Evolutionary conservation across 2,329 filamentous ascomycete genomes (phyloP), one percentile per base, ranked within the genome.

Genomic region (Fusarium foetens): DNA sequence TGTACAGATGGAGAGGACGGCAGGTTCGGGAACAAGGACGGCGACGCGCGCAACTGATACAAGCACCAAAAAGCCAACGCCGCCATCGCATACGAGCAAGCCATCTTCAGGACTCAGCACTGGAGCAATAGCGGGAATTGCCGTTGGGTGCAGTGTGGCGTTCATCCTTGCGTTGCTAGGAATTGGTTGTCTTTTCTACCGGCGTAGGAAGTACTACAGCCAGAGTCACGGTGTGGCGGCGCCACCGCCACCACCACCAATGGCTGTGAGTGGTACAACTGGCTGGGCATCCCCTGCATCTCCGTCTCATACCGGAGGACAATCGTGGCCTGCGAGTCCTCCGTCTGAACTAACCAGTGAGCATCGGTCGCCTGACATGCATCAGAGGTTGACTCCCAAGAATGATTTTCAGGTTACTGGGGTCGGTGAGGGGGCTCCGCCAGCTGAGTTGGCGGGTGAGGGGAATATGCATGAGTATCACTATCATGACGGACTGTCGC

Each of bases 61-160:
- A 8, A 48, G 33, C 23, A 63, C 58, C 8, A 41, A 35, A 12
- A 27, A 45, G 0, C 11, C 48, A 8, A 3, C 41, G 16, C 16
- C 58, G 8, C 58, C 4, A 3, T 23, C 41, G n/a, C 31, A 43
- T 5, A 49, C 38, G 2, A 51, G n/a, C 25, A 48, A 49, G 8
- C 54, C n/a, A 9, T 59, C 54, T 2, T n/a, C 48, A 11, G 53
- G 45, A 9, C 46, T 65, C 5, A 38, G 58, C 23, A 25, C 23
- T 6, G 62, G 62, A 27, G 62, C 35, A 13, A 65, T 65, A 48
- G 62, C 58, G 11, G 62, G 62, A 8, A 65, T 65, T 41, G 62
- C 62, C 5, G 62, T 65, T 12, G 58, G 62, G 11, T 25, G 41
- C 21, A 38, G 41, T 36, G 36, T 65, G 13, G 62, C 48, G 23